Base-by-base conservation (phyloP, 2,329 filamentous ascomycete species). In the Neonectria punicea region DNA sequence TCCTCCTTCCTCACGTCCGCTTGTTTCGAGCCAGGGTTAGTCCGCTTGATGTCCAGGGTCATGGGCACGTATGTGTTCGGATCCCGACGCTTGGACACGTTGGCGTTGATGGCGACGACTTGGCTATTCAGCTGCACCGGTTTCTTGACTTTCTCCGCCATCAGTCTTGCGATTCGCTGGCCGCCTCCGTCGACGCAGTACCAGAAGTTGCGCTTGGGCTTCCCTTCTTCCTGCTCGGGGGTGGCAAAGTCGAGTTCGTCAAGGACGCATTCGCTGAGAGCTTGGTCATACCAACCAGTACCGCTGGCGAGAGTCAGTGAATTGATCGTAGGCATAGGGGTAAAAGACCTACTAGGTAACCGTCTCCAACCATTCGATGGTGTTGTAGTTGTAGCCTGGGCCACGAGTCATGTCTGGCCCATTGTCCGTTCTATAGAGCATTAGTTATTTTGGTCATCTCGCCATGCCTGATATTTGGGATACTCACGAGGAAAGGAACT, bases 271-370 rank as follows among this genome's bases (percentile, higher is more conserved):
- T 74, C 67, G 0, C 53, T 71, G 3, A 70, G 54, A 0, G 71
- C 60, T 8, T 74, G 68, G 4, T 74, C 67, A 16, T 73, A 73
- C 71, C 70, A 72, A 0, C 67, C 63, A 11, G 71, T 72, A 0
- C 71, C 71, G 1, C 67, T 73, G 1, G 0, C 11, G 1, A 18
- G 4, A 5, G 2, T 51, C 14, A 41, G 14, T 5, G 9, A n/a
- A 4, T 1, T 11, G 8, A 43, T 18, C 8, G n/a, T 11, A 11
- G 7, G 5, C 16, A 11, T 5, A 10, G n/a, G 9, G 2, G 4
- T n/a, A 43, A n/a, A 2, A 10, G 1, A 60, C 70, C 64, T 44
- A 70, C 70, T 65, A 68, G 1, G 64, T 72, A 7, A 55, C 59
- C 3, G 70, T 67, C 46, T 73, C 71, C 4, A 72, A 22, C 70